phyloP scores from a whole-genome alignment of 768 basidiomycete species.

The Hericium alpestre region DNA sequence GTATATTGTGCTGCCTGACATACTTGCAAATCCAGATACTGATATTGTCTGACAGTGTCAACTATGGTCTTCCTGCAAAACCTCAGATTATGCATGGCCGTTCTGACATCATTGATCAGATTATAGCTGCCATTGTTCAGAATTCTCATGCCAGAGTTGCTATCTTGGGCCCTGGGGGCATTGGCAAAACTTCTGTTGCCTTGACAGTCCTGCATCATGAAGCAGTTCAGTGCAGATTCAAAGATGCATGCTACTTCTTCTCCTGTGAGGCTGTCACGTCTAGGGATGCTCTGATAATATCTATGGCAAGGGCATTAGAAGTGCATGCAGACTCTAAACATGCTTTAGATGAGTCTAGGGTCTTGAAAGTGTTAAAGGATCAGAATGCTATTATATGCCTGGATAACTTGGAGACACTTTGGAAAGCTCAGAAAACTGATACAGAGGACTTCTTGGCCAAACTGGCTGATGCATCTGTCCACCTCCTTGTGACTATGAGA shows the following conservation, averaged over 20 bases:
- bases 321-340: neutral
- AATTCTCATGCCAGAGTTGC: neutral
- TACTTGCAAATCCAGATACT: no score
- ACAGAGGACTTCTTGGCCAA: neutral
- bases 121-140: neutral
- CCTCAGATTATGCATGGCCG: no score
- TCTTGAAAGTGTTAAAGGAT: neutral
- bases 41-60: no score
- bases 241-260: constrained; percentile 1
- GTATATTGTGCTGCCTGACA: no score
- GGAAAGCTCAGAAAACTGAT: neutral
- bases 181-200: constrained; percentile 9
- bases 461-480: neutral
- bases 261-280: neutral
- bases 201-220: neutral
- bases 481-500: neutral
- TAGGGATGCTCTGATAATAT: neutral
- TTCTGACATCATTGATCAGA: no score
- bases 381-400: neutral
- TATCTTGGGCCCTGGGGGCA: constrained; percentile 6
- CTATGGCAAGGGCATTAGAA: neutral
- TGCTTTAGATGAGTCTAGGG: neutral
- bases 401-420: constrained; percentile 1
- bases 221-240: neutral
- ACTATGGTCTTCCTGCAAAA: no score